Evolutionary conservation across 2,329 filamentous ascomycete species (phyloP).

Genomic region (Cercospora brassicicola): DNA sequence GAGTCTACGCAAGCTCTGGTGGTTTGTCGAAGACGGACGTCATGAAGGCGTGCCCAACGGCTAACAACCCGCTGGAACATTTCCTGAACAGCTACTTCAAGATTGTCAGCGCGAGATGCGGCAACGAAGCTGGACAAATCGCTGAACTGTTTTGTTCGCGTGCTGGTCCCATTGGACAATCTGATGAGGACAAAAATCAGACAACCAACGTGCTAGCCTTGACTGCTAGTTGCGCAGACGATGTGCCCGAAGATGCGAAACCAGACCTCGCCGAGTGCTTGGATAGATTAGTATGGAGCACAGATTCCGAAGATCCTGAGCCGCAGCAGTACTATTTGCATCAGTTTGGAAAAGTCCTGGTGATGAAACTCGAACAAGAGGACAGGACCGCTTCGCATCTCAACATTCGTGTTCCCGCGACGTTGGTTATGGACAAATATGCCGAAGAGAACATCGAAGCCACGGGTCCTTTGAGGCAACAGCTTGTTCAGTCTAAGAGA

Average conservation of each 20-base stretch:
- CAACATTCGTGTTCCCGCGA: slow-evolving; percentile 54
- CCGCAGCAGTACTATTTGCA: slow-evolving; percentile 42
- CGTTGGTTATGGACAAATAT: slow-evolving; percentile 62
- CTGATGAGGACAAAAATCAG: neutral
- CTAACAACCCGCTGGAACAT: slow-evolving; percentile 22
- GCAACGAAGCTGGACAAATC: slow-evolving; percentile 18
- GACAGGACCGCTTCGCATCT: slow-evolving; percentile 38
- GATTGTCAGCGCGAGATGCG: slow-evolving; percentile 17
- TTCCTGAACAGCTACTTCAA: slow-evolving; percentile 32
- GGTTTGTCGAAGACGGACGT: slow-evolving; percentile 42
- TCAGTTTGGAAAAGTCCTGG: slow-evolving; percentile 56
- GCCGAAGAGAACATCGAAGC: slow-evolving; percentile 52
- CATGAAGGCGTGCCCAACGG: slow-evolving; percentile 22
- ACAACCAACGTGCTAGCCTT: slow-evolving; percentile 1
- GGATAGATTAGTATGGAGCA: slow-evolving; percentile 37
- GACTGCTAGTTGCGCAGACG: slow-evolving; percentile 1
- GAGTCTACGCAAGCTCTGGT: slow-evolving; percentile 60
- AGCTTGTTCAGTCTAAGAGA: slow-evolving; percentile 39
- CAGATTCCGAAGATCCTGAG: slow-evolving; percentile 27
- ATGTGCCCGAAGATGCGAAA: slow-evolving; percentile 5
- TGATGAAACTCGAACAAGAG: slow-evolving; percentile 48
- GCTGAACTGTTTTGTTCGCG: slow-evolving; percentile 32
- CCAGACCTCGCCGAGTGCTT: slow-evolving; percentile 32
- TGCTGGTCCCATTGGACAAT: slow-evolving; percentile 26
- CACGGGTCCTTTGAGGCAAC: slow-evolving; percentile 50